Base-by-base conservation (phyloP, 257 asterid genomes). In the Solanum raphanifolium region DNA sequence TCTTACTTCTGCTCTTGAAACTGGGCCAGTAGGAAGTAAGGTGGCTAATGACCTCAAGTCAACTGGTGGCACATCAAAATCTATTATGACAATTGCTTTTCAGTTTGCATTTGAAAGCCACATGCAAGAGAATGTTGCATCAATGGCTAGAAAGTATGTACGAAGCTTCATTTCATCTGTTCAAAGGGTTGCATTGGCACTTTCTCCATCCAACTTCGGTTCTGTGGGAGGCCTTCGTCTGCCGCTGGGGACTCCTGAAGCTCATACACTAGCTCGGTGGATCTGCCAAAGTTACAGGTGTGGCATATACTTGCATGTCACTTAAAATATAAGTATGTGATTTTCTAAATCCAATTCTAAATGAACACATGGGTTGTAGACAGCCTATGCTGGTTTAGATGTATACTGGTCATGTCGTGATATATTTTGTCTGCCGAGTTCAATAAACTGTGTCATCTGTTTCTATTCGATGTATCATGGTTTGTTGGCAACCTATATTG, bases 161-260 rank as follows among this genome's bases (percentile, higher is more conserved):
- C 98, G 98, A 31, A 94, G 96, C 93, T 93, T 94, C 86, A 94
- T 95, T 87, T 92, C 98, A 27, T 94, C 98, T 2, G 96, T 95
- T 90, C 98, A 95, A 87, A 90, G 98, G 93, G 98, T 95, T 62
- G 98, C 98, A 9, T 87, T 95, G 88, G 98, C 98, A 79, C 96
- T 94, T 84, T 95, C 98, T 71, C 96, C 98, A 12, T 93, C 97
- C 83, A 88, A 92, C 88, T 86, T 92, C 9, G 96, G 96, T 43
- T 89, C 93, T n/a, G 91, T 92, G 36, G 91, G 92, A 83, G 93
- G 94, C 81, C 95, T 95, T 84, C 91, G 92, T 5, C 92, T 94
- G 10, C 95, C 95, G 0, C 94, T 94, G 5, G 98, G 98, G 76
- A 94, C 94, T 88, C 98, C 98, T 9, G 98, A 94, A 92, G 98